phyloP scores from a whole-genome alignment of 2,329 filamentous ascomycete species.

The Allantophomopsis cytisporea region DNA sequence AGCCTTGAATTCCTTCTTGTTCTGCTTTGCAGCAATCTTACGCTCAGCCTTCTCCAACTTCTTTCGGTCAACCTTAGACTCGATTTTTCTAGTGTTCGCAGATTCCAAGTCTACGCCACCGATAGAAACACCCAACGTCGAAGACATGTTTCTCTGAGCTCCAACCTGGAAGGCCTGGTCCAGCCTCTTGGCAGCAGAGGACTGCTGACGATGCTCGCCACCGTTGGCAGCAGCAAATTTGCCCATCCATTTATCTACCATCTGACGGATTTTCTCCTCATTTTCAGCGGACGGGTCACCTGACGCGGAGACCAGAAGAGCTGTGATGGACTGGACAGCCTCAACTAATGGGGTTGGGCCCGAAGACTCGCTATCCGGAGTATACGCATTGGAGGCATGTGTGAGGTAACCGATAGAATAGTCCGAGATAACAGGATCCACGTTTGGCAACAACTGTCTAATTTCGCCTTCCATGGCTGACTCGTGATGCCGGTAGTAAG shows the following conservation, averaged over 20 bases:
- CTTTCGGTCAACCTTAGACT: constrained; percentile 95
- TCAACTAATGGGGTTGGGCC: constrained; percentile 69
- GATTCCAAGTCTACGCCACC: constrained; percentile 86
- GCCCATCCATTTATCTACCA: constrained; percentile 83
- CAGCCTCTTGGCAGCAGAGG: constrained; percentile 68
- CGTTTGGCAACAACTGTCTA: constrained; percentile 67
- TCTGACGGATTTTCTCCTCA: constrained; percentile 63
- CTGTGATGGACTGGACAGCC: constrained; percentile 73
- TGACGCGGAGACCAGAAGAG: constrained; percentile 84
- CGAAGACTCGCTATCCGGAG: constrained; percentile 56
- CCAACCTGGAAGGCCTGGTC: constrained; percentile 94
- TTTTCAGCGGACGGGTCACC: constrained; percentile 62
- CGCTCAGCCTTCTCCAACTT: constrained; percentile 97
- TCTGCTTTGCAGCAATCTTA: constrained; percentile 96
- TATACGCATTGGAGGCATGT: constrained; percentile 79
- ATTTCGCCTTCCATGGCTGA: constrained; percentile 75
- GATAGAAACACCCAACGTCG: constrained; percentile 77
- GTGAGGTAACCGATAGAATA: constrained; percentile 91
- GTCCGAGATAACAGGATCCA: constrained; percentile 80
- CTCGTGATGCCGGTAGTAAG: too few relatives aligned
- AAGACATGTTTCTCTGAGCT: constrained; percentile 89
- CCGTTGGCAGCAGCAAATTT: constrained; percentile 66
- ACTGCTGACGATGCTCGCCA: constrained; percentile 53
- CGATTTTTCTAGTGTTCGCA: constrained; percentile 82
- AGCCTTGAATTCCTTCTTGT: constrained; percentile 95